Evolutionary conservation across 352 stramenopile species (phyloP).

Genomic region (Phytophthora pinifolia): DNA sequence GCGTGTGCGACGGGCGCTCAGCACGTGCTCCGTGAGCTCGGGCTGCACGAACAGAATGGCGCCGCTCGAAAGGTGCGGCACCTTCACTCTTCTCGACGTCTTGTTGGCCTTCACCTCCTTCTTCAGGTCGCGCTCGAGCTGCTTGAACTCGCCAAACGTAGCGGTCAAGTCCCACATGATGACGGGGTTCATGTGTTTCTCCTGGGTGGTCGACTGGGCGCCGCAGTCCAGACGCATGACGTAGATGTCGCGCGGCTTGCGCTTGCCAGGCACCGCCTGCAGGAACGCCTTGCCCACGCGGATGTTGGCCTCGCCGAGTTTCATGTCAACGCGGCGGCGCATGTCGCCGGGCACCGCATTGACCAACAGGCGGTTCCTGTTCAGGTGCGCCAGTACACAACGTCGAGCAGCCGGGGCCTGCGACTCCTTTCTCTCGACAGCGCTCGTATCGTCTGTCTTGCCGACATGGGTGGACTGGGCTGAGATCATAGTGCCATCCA

Average conservation of each 20-base stretch:
- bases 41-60: slow-evolving; percentile 68
- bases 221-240: slow-evolving; percentile 76
- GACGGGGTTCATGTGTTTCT: slow-evolving; percentile 86
- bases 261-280: slow-evolving; percentile 32
- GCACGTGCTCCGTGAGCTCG: slow-evolving; percentile 65
- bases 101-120: slow-evolving; percentile 65
- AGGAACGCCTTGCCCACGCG: slow-evolving; percentile 79
- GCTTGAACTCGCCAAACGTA: slow-evolving; percentile 77
- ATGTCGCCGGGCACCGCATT: slow-evolving; percentile 60
- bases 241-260: slow-evolving; percentile 66
- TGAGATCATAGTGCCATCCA: slow-evolving; percentile 13
- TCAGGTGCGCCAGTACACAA: slow-evolving; percentile 46
- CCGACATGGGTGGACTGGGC: slow-evolving; percentile 20
- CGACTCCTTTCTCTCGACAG: slow-evolving; percentile 31
- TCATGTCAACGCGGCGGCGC: slow-evolving; percentile 55
- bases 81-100: slow-evolving; percentile 38
- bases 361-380: slow-evolving; percentile 39
- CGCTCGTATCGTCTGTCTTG: slow-evolving; percentile 28
- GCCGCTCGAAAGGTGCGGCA: slow-evolving; percentile 69
- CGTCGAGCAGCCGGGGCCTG: slow-evolving; percentile 44
- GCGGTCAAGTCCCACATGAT: slow-evolving; percentile 86
- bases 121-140: slow-evolving; percentile 66
- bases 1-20: slow-evolving; percentile 52
- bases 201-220: slow-evolving; percentile 21
- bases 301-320: slow-evolving; percentile 53